Base-by-base conservation (phyloP, 441 rosid species). In the Eutrema salsugineum region DNA sequence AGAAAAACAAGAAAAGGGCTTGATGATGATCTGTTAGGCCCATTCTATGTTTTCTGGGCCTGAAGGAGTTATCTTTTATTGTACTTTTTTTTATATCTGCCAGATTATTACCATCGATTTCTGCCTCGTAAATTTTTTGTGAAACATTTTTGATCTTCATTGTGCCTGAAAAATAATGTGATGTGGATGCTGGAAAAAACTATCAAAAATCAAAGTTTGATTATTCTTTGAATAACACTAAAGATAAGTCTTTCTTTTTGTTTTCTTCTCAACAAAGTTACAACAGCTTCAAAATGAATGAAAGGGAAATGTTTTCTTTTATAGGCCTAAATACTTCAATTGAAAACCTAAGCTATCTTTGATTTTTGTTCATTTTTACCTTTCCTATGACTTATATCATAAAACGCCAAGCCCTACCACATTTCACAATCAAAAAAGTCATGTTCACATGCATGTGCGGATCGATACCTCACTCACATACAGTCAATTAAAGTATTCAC, bases 391-490 rank as follows among this genome's bases (percentile, higher is more conserved):
- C 72, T 66, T 73, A 33, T 38, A 50, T 42, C 63, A 40, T 24
- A 40, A 17, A 27, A 63, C 22, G 16, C 33, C 42, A 16, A 50
- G 40, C 42, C 78, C 78, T 39, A 66, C 68, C 68, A 50, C 48
- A 67, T 74, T 59, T 67, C 73, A 67, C 73, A 32, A 66, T 74
- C 73, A 59, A 63, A 50, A 60, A 73, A 74, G 68, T 59, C 73
- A 60, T 59, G 30, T 44, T 66, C 78, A 74, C 73, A 60, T 67
- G 78, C 78, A 74, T 74, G 68, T 74, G 63, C 68, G 28, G 56
- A 16, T 74, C 11, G 68, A 74, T 32, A 49, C 42, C 17, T 74
- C 47, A 53, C 17, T 74, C 47, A 53, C 68, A 73, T 56, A 22
- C 50, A 27, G 59, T 19, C 38, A 48, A 56, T 46, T 7, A 53